Percentiles rank a stretch among this genome's conserved stretches.
Evolutionary conservation across 2,329 filamentous ascomycete species (phyloP).

Genomic region (Beauveria rudraprayagi): DNA sequence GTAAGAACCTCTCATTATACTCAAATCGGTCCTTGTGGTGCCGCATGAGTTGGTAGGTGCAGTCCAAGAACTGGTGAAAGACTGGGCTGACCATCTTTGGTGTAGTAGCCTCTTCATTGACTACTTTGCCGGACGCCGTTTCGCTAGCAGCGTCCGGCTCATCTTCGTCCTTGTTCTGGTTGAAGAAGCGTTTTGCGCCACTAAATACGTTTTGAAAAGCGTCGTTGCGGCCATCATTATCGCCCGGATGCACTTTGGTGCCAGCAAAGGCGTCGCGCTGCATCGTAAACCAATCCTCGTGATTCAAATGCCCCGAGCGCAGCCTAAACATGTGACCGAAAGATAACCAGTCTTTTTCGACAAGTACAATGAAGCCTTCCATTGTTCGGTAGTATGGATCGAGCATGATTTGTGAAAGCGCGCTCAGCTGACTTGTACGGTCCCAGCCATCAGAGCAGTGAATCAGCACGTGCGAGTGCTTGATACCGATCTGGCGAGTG

Average conservation of each 20-base stretch:
- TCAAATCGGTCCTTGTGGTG: conserved; percentile 88
- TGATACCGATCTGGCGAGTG: conserved; percentile 78
- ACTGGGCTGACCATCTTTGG: conserved; percentile 91
- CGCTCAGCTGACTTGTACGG: conserved; percentile 88
- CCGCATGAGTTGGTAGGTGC: conserved; percentile 79
- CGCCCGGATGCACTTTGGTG: conserved; percentile 52
- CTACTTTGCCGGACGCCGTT: conserved; percentile 29
- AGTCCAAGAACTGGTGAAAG: conserved; percentile 96
- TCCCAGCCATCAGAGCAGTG: conserved; percentile 99
- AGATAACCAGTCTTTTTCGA: conserved; percentile 97
- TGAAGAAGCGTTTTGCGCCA: conserved; percentile 85
- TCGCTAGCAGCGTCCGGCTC: conserved; percentile 50
- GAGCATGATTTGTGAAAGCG: conserved; percentile 83
- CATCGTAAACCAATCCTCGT: conserved; percentile 88
- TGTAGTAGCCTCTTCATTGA: conserved; percentile 60
- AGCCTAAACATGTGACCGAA: conserved; percentile 98
- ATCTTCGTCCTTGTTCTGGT: conserved; percentile 53
- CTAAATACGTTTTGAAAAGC: conserved; percentile 81
- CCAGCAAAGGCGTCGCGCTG: conserved; percentile 73
- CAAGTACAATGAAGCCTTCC: conserved; percentile 85
- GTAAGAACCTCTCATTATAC: conserved; percentile 89
- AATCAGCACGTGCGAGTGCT: conserved; percentile 90
- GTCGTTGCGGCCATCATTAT: conserved; percentile 56
- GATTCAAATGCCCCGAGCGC: conserved; percentile 77
- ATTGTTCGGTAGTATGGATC: conserved; percentile 94